Conservation (phyloP, 805 yeast genomes). For the Candida argentea region DNA sequence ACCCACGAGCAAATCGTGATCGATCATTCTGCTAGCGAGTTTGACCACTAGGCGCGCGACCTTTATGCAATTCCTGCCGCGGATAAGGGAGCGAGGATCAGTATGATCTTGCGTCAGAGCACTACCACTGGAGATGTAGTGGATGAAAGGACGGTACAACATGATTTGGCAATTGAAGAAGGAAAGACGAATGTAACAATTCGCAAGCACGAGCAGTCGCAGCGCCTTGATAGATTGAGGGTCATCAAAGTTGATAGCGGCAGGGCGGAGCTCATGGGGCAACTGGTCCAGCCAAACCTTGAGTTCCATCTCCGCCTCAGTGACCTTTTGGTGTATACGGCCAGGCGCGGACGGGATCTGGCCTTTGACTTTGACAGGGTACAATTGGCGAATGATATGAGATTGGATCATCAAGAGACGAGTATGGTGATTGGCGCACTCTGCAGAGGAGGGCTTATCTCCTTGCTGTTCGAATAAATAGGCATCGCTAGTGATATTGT, state of each 20-base stretch:
- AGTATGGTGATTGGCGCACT: slow-evolving; percentile 81
- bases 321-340: slow-evolving; percentile 37
- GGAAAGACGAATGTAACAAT: slow-evolving; percentile 61
- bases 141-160: slow-evolving; percentile 81
- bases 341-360: slow-evolving; percentile 16
- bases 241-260: slow-evolving; percentile 38
- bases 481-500: slow-evolving; percentile 62
- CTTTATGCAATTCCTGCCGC: slow-evolving; percentile 76
- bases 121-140: slow-evolving; percentile 55
- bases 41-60: slow-evolving; percentile 78
- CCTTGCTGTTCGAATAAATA: slow-evolving; percentile 39
- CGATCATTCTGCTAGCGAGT: slow-evolving; percentile 71
- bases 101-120: slow-evolving; percentile 13
- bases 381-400: slow-evolving; percentile 60
- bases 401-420: slow-evolving; percentile 59
- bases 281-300: slow-evolving; percentile 62
- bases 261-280: slow-evolving; percentile 65
- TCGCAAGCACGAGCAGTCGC: slow-evolving; percentile 61
- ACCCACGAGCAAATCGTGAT: slow-evolving; percentile 61
- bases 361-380: slow-evolving; percentile 51
- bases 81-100: slow-evolving; percentile 53
- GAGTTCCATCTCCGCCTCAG: slow-evolving; percentile 57
- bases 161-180: slow-evolving; percentile 71
- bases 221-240: slow-evolving; percentile 27
- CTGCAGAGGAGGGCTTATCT: slow-evolving; percentile 54